Conservation (phyloP, 306 rosid genomes). For the Oxytropis ochrocephala region DNA sequence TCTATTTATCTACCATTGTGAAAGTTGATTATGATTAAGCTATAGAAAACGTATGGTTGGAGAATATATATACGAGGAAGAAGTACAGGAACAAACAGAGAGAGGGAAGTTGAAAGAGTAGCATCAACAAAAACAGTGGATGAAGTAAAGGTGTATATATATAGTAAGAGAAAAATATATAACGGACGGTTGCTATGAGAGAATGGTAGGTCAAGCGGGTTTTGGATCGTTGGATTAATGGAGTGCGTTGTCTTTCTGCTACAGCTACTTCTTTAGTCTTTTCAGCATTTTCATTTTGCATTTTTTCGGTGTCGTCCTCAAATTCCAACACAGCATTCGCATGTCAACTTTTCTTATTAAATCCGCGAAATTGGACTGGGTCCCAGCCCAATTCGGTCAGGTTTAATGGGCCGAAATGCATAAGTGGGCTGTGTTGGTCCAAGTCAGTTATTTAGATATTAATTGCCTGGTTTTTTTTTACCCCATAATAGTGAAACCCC, state of each 20-base stretch:
- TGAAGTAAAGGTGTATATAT: slow-evolving; percentile 23
- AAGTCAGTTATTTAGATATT: too few species aligned
- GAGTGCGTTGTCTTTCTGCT: neutral
- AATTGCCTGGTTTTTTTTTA: too few species aligned
- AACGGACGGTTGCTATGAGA: slow-evolving; percentile 30
- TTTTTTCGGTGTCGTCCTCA: neutral
- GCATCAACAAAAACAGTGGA: slow-evolving; percentile 29
- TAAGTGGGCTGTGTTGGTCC: too few species aligned
- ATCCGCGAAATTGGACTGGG: too few species aligned
- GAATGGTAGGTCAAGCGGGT: slow-evolving; percentile 33
- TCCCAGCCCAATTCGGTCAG: too few species aligned
- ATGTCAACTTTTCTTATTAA: neutral
- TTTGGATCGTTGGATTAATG: slow-evolving; percentile 38
- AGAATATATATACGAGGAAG: neutral
- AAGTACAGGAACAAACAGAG: neutral
- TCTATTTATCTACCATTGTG: slow-evolving; percentile 23
- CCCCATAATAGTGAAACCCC: too few species aligned
- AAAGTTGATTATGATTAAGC: neutral
- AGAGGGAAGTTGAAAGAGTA: slow-evolving; percentile 18
- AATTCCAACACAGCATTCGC: neutral
- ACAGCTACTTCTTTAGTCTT: neutral
- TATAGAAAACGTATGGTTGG: neutral
- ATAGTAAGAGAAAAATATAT: neutral
- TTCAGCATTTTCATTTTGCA: neutral
- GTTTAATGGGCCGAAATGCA: too few species aligned